Evolutionary conservation across 768 basidiomycete genomes (phyloP).

Genomic region (Gloeopeniophorella convolvens): DNA sequence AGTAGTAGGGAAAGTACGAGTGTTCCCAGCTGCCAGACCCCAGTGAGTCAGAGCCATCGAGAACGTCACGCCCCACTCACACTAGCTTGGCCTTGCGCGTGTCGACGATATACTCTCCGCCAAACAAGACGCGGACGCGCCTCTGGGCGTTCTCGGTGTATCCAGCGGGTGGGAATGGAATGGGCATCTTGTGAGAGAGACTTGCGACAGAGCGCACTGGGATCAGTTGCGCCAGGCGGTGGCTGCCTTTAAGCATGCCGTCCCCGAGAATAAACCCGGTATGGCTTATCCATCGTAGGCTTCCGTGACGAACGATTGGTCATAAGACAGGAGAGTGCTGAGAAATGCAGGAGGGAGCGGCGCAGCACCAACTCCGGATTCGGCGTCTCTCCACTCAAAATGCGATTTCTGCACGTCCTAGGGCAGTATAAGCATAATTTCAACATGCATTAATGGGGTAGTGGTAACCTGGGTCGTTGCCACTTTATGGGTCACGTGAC

Average conservation of each 20-base stretch:
- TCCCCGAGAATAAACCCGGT: too few species aligned
- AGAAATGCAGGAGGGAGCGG: too few species aligned
- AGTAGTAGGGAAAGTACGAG: conserved; percentile 48
- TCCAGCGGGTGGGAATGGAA: conserved; percentile 12
- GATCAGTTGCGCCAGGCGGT: too few species aligned
- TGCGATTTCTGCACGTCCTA: not conserved
- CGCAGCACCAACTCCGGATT: too few species aligned
- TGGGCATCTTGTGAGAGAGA: not conserved
- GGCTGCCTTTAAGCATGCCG: too few species aligned
- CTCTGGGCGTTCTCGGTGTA: conserved; percentile 42
- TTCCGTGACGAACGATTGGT: too few species aligned
- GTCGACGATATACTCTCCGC: conserved; percentile 43
- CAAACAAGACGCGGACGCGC: conserved; percentile 49
- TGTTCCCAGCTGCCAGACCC: conserved; percentile 45
- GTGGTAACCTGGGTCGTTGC: conserved; percentile 24
- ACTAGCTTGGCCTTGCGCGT: conserved; percentile 52
- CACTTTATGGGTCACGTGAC: too few species aligned
- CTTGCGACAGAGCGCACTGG: too few species aligned
- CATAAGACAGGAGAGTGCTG: too few species aligned
- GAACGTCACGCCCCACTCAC: conserved; percentile 32
- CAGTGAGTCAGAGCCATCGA: not conserved
- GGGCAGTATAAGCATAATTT: too few species aligned
- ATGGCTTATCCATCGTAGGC: too few species aligned
- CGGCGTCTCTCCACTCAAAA: too few species aligned
- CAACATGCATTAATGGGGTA: conserved; percentile 18